Percentiles rank a stretch among this genome's conserved stretches.
Evolutionary conservation across 257 asterid species (phyloP).

Genomic region (Hygrophila difformis): DNA sequence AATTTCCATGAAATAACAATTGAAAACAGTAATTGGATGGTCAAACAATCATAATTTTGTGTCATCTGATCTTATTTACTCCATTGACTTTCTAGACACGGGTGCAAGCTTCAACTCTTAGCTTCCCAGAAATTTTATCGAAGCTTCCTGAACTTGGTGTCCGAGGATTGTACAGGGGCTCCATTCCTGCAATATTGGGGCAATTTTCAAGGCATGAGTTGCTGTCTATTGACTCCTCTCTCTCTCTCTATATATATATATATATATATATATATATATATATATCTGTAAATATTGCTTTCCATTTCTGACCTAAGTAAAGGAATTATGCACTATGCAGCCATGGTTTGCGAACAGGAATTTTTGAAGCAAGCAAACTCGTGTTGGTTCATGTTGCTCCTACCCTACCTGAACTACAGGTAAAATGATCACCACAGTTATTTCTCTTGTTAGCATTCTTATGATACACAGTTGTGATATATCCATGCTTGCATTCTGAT

Average conservation of each 20-base stretch:
- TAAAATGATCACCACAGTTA: conserved; percentile 19
- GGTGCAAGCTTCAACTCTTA: conserved; percentile 92
- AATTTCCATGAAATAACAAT: not conserved
- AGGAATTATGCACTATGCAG: conserved; percentile 36
- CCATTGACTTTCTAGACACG: conserved; percentile 55
- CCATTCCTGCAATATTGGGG: conserved; percentile 90
- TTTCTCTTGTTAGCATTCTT: not conserved
- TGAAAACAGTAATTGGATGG: too few relatives aligned
- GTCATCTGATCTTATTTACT: conserved; percentile 22
- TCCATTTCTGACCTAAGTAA: not conserved
- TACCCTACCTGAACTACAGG: conserved; percentile 88
- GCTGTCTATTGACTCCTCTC: too few relatives aligned
- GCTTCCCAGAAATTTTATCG: conserved; percentile 72
- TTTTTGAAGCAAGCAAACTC: conserved; percentile 89
- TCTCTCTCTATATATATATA: too few relatives aligned
- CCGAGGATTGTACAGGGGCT: conserved; percentile 83
- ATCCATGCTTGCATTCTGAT: too few relatives aligned
- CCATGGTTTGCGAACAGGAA: conserved; percentile 94
- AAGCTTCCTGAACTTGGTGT: conserved; percentile 84
- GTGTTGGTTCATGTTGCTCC: conserved; percentile 84
- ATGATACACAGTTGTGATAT: not conserved
- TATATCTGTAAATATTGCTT: conserved; percentile 2
- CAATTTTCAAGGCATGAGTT: conserved; percentile 99
- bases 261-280: too few relatives aligned
- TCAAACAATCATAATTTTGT: not conserved